A percentile compares a stretch with the other conserved stretches of the same genome.
Evolutionary conservation across 1,284 basidiomycete species (phyloP).

Genomic region (Trichosporon ovoides): DNA sequence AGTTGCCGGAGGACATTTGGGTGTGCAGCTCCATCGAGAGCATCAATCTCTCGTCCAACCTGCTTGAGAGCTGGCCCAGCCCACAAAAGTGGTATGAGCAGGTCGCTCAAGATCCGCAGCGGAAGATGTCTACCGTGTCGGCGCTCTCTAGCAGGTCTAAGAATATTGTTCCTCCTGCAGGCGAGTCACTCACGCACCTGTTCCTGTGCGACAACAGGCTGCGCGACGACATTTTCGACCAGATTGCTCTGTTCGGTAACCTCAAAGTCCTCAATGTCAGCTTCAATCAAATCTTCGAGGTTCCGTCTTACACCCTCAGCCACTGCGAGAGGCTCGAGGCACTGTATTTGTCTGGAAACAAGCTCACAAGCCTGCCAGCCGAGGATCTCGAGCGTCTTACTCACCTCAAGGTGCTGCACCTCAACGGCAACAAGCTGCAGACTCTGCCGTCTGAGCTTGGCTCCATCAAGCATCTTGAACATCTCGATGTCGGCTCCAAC

Average conservation of each 20-base stretch:
- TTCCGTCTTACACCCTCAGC: constrained; percentile 71
- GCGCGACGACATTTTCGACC: constrained; percentile 72
- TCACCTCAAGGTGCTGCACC: constrained; percentile 67
- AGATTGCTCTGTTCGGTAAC: constrained; percentile 67
- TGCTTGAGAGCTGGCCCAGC: constrained; percentile 70
- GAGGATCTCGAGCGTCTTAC: constrained; percentile 73
- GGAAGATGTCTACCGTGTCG: constrained; percentile 39
- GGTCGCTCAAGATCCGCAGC: constrained; percentile 17
- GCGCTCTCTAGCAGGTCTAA: constrained; percentile 57
- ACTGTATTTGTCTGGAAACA: constrained; percentile 90
- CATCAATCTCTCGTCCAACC: constrained; percentile 86
- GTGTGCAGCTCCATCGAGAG: constrained; percentile 66
- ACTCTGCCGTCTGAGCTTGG: constrained; percentile 87
- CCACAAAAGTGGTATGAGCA: constrained; percentile 48
- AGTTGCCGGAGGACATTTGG: constrained; percentile 77
- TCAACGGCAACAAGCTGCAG: constrained; percentile 92
- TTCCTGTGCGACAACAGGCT: constrained; percentile 87
- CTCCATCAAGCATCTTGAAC: constrained; percentile 70
- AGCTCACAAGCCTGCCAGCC: constrained; percentile 79
- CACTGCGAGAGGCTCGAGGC: constrained; percentile 68
- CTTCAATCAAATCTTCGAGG: constrained; percentile 85
- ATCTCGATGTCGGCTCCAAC: constrained; percentile 93
- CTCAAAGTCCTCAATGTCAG: constrained; percentile 83
- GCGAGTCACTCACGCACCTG: constrained; percentile 51
- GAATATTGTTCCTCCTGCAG: constrained; percentile 19